Evolutionary conservation across 768 basidiomycete species (phyloP), one percentile per base, ranked within the genome.

Genomic region (Ramaria rubella): DNA sequence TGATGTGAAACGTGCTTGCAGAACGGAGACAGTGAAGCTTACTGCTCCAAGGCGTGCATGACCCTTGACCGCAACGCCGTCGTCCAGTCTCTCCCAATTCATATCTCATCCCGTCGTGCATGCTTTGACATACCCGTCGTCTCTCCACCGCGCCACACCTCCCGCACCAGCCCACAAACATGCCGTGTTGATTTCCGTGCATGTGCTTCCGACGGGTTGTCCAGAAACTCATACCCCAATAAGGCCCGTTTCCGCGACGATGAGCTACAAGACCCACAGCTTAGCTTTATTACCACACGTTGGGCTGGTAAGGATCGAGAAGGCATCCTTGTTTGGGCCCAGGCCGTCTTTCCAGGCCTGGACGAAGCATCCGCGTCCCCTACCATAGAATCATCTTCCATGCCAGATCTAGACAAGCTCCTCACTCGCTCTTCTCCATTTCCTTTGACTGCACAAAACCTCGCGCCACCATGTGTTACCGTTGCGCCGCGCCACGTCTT

Each of bases 1-100:
- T n/a, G 40, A n/a, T 21, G n/a, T 42, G 40, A 42, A 38, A 42
- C 40, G 40, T 42, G 40, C 9, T 6, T 17, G 64, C 79, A 71
- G 67, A 40, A 40, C 29, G 67, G 62, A 27, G 66, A 68, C 3
- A 58, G 65, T 1, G 68, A 68, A 6, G 71, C 74, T 4, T 86
- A 83, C 69, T 86, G 85, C 71, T 83, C 82, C 0, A 66, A 72
- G 15, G 77, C 77, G 63, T 71, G 72, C 55, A 62, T 67, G 45
- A 67, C 64, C 21, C 67, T 72, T 4, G 40, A 42, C 14, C 40
- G 40, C 40, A 8, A 21, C 9, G n/a, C 40, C 4, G 17, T 42
- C 2, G 17, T 42, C n/a, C 59, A 11, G 34, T 40, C 5, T 30
- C 52, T 2, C 26, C 60, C 21, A 58, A 42, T 19, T 60, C 58